phyloP scores from a whole-genome alignment of 2,329 filamentous ascomycete genomes.

The Shiraia bambusicola region DNA sequence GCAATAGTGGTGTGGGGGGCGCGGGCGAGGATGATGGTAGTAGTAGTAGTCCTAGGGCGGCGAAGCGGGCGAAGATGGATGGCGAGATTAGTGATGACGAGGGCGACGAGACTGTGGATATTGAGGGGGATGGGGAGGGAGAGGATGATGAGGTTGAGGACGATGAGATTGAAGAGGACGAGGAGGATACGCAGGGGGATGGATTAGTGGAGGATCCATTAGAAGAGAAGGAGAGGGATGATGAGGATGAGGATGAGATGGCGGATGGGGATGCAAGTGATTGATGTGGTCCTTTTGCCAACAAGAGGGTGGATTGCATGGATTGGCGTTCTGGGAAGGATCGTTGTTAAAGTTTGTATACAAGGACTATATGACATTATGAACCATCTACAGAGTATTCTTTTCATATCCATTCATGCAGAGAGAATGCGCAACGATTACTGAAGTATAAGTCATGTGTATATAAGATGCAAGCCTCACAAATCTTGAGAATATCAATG shows the following conservation, averaged over 20 bases:
- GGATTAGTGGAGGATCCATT: constrained; percentile 48
- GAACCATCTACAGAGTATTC: too few relatives aligned
- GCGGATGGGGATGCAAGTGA: constrained; percentile 58
- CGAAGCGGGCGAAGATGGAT: constrained; percentile 52
- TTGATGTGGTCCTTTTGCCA: constrained; percentile 16
- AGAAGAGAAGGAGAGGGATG: constrained; percentile 51
- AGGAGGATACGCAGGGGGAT: constrained; percentile 54
- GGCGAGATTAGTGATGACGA: constrained; percentile 44
- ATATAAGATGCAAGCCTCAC: too few relatives aligned
- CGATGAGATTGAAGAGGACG: constrained; percentile 58
- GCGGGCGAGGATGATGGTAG: constrained; percentile 42
- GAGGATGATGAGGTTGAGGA: constrained; percentile 56
- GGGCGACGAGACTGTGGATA: constrained; percentile 42
- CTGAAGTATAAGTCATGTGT: too few relatives aligned
- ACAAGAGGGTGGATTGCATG: constrained; percentile 24
- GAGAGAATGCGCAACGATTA: too few relatives aligned
- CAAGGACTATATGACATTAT: too few relatives aligned
- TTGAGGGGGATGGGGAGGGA: constrained; percentile 46
- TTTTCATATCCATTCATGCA: too few relatives aligned
- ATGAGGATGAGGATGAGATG: constrained; percentile 50
- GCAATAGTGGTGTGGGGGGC: constrained; percentile 8
- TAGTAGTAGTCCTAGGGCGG: constrained; percentile 50
- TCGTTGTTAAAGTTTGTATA: not conserved
- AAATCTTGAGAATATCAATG: too few relatives aligned
- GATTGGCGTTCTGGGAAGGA: constrained; percentile 27